Percentiles rank a stretch among this genome's conserved stretches.
Conservation (phyloP, 1,284 basidiomycete genomes). For the Malassezia arunalokei region DNA sequence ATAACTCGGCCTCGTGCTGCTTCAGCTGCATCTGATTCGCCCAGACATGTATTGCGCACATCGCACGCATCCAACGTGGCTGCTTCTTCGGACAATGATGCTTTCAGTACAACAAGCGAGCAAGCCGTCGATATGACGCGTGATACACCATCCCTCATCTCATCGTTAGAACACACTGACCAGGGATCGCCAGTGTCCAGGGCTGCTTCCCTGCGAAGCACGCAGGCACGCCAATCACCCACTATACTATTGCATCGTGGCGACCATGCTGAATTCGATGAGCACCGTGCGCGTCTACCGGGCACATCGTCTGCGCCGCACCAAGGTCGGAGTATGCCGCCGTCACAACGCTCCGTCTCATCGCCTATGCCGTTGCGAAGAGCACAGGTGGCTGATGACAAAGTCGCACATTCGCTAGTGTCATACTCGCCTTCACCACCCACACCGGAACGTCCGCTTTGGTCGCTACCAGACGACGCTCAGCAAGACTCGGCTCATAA, state of each 20-base stretch:
- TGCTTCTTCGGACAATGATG: not conserved
- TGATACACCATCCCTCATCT: no score
- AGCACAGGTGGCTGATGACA: not conserved
- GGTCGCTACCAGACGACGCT: not conserved
- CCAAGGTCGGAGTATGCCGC: not conserved
- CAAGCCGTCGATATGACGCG: not conserved
- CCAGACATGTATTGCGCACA: not conserved
- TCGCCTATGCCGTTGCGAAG: not conserved
- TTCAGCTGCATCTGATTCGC: conserved; percentile 5
- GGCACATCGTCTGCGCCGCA: no score
- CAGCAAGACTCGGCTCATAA: no score
- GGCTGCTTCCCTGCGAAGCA: no score
- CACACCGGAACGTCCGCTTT: not conserved
- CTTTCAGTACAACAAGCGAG: not conserved
- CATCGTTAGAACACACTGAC: no score
- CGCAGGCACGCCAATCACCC: no score
- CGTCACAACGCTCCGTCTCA: not conserved
- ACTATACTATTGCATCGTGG: no score
- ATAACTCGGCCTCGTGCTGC: conserved; percentile 7
- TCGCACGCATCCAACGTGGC: not conserved
- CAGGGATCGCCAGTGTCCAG: no score
- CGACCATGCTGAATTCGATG: no score
- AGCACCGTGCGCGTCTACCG: no score
- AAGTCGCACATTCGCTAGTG: no score
- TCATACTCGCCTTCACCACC: not conserved